A percentile compares a stretch with the other conserved stretches of the same genome.
These are phyloP conservation scores for Pleurotus djamor DNA, from an alignment of 768 basidiomycete species.

Conservation along the genomic window DNA sequence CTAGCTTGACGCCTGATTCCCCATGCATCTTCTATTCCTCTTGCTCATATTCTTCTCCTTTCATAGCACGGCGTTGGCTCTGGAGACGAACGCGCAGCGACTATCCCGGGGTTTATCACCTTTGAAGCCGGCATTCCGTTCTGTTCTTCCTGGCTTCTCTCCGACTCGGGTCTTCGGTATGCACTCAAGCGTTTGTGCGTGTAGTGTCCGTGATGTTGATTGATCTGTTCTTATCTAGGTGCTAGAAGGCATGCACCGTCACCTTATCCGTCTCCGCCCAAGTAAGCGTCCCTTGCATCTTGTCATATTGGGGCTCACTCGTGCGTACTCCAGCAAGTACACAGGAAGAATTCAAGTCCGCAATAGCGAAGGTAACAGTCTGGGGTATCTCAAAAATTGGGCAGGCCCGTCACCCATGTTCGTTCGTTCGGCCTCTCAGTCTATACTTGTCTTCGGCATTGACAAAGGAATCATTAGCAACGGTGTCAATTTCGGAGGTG, in stretches of 20 bases:
- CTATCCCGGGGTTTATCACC: conserved; percentile 42
- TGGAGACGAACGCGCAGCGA: conserved; percentile 39
- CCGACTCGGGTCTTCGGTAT: conserved; percentile 25
- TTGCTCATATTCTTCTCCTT: neutral
- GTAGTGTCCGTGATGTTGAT: neutral
- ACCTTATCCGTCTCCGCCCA: neutral
- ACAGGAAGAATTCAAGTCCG: conserved; percentile 36
- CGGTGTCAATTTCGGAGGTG: conserved; percentile 2
- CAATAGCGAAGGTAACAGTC: conserved; percentile 19
- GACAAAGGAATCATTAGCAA: neutral
- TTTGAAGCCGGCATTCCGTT: conserved; percentile 30
- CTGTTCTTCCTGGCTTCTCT: conserved; percentile 22
- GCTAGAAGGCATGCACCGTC: neutral
- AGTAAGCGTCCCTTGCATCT: neutral
- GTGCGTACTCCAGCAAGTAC: neutral
- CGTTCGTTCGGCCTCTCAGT: neutral
- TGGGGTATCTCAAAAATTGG: conserved; percentile 33
- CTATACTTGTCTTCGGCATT: neutral
- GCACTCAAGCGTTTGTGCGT: conserved; percentile 1
- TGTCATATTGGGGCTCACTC: neutral
- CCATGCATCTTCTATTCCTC: conserved; percentile 1
- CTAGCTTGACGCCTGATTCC: neutral
- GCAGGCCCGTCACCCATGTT: conserved; percentile 23
- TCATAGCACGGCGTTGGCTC: neutral
- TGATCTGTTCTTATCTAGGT: neutral